Base-by-base conservation (phyloP, 495 filamentous ascomycete species). In the Aspergillus carlsbadensis region DNA sequence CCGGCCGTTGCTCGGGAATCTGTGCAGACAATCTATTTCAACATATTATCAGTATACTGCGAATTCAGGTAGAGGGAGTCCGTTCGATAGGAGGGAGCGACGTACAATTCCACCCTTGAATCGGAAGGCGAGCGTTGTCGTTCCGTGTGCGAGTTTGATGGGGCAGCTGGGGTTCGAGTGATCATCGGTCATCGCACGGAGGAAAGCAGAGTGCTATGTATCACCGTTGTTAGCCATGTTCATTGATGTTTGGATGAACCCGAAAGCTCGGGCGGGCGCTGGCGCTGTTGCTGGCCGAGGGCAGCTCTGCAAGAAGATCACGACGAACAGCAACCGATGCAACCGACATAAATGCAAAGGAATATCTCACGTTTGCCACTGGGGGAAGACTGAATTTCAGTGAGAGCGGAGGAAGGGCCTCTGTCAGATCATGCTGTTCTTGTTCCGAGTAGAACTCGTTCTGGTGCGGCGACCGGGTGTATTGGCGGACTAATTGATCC, bases 91-190 rank as follows among this genome's bases (percentile, higher is more conserved):
- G 39, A 22, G 18, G 39, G 13, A 41, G 21, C 26, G 57, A 63
- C 74, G 60, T 78, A 78, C 76, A 74, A 98, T 98, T 67, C 94
- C 94, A 62, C 91, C 91, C 75, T 98, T 84, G 80, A 98, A 98
- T 62, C 93, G 81, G 81, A 98, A 98, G 45, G 93, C 92, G 37
- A 98, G 83, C n/a, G 94, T 98, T 56, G 94, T 98, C 43, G 94
- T 98, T 70, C 94, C 94, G 83, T 98, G 95, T 39, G 95, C 95
- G 67, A 98, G 88, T 83, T 98, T 98, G 80, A 98, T 98, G 41
- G 94, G 94, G 72, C 91, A 96, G 72, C 87, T 84, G 49, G 95
- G 92, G 77, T 98, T 98, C 59, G 91, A 85, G 74, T 91, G 84
- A 84, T 98, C 94, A 76, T 98, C 94, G 60, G 94, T 96, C 75